Percentiles rank a stretch among this genome's conserved stretches.
These are phyloP conservation scores for Astrothelium macrocarpum DNA, from an alignment of 495 filamentous ascomycete species.

Conservation along the genomic window DNA sequence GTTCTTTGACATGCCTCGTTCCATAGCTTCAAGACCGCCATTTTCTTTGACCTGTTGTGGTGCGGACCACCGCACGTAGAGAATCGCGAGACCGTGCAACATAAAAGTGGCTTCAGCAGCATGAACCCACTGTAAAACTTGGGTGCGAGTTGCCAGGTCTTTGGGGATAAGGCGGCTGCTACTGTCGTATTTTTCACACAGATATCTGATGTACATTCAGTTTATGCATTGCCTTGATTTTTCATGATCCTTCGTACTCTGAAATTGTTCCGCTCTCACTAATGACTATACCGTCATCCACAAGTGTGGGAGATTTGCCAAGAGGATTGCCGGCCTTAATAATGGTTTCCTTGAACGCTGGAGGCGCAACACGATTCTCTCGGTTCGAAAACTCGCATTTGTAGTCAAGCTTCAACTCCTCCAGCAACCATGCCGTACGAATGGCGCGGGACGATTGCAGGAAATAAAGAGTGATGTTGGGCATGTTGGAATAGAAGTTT, in stretches of 20 bases:
- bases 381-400: conserved; percentile 24
- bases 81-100: conserved; percentile 29
- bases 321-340: conserved; percentile 23
- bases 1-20: conserved; percentile 24
- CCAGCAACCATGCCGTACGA: conserved; percentile 35
- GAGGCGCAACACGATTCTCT: conserved; percentile 25
- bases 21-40: conserved; percentile 22
- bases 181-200: conserved; percentile 33
- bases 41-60: conserved; percentile 13
- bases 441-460: conserved; percentile 36
- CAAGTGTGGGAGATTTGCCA: conserved; percentile 32
- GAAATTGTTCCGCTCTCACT: conserved; percentile 36
- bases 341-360: conserved; percentile 23
- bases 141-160: conserved; percentile 15
- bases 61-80: conserved; percentile 28
- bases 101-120: conserved; percentile 34
- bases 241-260: too few species aligned
- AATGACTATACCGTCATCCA: conserved; percentile 27
- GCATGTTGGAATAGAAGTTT: conserved; percentile 11
- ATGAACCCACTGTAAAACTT: conserved; percentile 31
- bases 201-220: too few species aligned
- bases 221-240: too few species aligned
- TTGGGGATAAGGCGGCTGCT: conserved; percentile 24
- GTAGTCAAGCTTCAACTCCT: conserved; percentile 31
- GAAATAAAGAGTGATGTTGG: conserved; percentile 35